Percentiles rank a stretch among this genome's conserved stretches.
Conservation (phyloP, 768 basidiomycete species). For the Tephrocybe sp. region DNA sequence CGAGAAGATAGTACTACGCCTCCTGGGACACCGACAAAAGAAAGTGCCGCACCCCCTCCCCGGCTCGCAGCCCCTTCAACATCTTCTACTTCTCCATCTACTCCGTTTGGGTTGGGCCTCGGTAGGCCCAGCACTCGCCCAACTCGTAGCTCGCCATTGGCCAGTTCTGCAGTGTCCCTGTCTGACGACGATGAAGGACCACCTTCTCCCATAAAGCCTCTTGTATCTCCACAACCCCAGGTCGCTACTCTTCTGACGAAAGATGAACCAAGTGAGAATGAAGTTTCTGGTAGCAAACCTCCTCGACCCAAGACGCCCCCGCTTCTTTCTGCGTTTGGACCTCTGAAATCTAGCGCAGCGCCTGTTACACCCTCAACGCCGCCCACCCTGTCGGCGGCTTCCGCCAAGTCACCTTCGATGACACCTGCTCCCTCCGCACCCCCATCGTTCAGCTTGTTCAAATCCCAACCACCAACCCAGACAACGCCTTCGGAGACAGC, state of each 20-base stretch:
- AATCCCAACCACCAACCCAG: neutral
- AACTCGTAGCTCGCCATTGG: conserved; percentile 74
- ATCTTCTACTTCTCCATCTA: conserved; percentile 32
- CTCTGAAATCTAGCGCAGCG: conserved; percentile 4
- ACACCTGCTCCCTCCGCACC: neutral
- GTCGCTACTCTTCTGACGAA: conserved; percentile 34
- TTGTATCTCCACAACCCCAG: conserved; percentile 39
- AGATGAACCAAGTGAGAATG: conserved; percentile 19
- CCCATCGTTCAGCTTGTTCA: neutral
- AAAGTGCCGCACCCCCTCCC: conserved; percentile 35
- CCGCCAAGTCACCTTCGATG: neutral
- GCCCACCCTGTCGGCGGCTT: neutral
- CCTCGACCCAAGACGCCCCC: conserved; percentile 52
- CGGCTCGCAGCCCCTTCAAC: conserved; percentile 22
- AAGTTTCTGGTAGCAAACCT: conserved; percentile 24
- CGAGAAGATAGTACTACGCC: conserved; percentile 59
- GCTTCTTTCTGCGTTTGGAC: conserved; percentile 33
- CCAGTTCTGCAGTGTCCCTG: conserved; percentile 48
- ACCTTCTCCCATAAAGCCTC: conserved; percentile 25
- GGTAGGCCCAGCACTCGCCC: conserved; percentile 67
- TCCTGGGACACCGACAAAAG: conserved; percentile 59
- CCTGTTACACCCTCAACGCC: conserved; percentile 5
- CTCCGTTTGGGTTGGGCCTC: conserved; percentile 44
- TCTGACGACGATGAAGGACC: conserved; percentile 45
- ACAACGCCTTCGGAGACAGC: neutral